Evolutionary conservation across 2,329 filamentous ascomycete species (phyloP), one percentile per base, ranked within the genome.

Genomic region (Diaporthe ilicicola): DNA sequence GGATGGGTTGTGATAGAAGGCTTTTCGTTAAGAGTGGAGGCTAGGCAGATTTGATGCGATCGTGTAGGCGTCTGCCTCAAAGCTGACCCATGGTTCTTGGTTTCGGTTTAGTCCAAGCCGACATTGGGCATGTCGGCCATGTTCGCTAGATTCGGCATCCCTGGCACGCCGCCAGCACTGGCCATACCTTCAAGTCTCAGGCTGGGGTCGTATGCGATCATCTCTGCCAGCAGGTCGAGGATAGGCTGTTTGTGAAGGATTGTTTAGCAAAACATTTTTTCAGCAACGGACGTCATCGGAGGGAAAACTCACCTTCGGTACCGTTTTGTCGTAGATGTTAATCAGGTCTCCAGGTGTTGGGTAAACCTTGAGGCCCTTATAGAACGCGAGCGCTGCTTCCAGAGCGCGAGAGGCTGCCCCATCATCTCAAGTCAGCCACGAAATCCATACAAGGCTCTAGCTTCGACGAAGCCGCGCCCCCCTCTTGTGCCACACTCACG

Each of bases 331-430:
- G 84, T 99, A 99, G 82, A 99, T 97, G 78, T 89, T 90, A 81
- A 99, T 98, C 77, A 99, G 87, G 79, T 98, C 96, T 77, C 92
- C 89, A 15, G 95, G 96, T 78, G 94, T 93, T 66, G 96, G 96
- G 85, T 99, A 99, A 77, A 98, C 96, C 89, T 99, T 99, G 76
- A 99, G 89, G 54, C 95, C 96, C 88, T 95, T 97, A 90, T 98
- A 99, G 85, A 99, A 99, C 82, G 93, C 94, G 73, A 98, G 86
- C 59, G 96, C 95, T 65, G 96, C 94, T 75, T 98, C 95, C 71
- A 97, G 83, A 50, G 88, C 86, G 79, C 91, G 89, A 75, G 89
- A 84, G 76, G 91, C 91, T 93, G 76, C 73, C 74, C 46, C 46
- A 46, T n/a, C 24, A 17, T 70, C 7, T 27, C 24, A 13, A 32